Conservation (phyloP, 805 yeast species). For the Vanderwaltozyma tropicalis region DNA sequence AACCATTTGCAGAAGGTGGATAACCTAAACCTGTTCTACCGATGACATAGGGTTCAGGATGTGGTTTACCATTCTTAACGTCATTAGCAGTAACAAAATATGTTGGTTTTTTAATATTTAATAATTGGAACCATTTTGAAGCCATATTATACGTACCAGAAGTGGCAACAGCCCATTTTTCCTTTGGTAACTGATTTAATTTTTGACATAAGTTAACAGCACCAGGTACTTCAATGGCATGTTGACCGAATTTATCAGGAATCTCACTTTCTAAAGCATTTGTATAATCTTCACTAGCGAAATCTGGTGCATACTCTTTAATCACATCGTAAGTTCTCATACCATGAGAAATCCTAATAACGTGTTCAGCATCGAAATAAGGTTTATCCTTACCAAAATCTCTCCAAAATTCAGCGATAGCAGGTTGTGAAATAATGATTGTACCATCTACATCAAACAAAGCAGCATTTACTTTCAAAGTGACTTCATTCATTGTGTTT, state of each 20-base stretch:
- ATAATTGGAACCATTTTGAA: conserved; percentile 63
- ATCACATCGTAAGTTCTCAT: conserved; percentile 74
- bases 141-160: conserved; percentile 75
- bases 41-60: conserved; percentile 69
- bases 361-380: conserved; percentile 57
- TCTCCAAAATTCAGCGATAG: conserved; percentile 77
- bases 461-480: conserved; percentile 34
- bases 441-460: conserved; percentile 87
- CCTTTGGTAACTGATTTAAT: conserved; percentile 41
- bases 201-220: conserved; percentile 51
- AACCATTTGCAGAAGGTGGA: conserved; percentile 29
- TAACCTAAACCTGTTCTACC: conserved; percentile 37
- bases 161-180: conserved; percentile 81
- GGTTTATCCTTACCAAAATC: conserved; percentile 59
- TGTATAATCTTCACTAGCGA: conserved; percentile 55
- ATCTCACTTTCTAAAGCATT: conserved; percentile 59
- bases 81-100: conserved; percentile 75
- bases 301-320: conserved; percentile 63
- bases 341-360: conserved; percentile 70
- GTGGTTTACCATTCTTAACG: conserved; percentile 73
- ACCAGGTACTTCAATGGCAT: conserved; percentile 69
- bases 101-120: conserved; percentile 53
- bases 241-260: conserved; percentile 60
- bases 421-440: conserved; percentile 69
- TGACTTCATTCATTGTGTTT: too few species aligned